Evolutionary conservation across 495 filamentous ascomycete species (phyloP).

Genomic region (Poronia punctata): DNA sequence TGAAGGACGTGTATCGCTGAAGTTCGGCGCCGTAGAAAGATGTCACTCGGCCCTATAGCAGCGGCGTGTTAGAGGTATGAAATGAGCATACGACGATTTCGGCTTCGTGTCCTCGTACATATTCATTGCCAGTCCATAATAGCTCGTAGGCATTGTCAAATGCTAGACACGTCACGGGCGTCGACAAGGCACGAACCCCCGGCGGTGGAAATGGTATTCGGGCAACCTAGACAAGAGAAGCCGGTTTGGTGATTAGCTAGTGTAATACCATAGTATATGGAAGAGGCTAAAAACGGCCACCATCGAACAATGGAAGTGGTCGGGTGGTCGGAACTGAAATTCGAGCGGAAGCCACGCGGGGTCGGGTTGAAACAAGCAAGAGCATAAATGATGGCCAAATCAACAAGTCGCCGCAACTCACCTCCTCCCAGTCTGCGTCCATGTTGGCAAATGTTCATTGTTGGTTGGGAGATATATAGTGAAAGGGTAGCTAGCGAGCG

Average conservation of each 20-base stretch:
- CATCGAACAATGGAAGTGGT: too few relatives aligned
- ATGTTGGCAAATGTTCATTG: conserved; percentile 32
- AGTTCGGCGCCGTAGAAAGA: conserved; percentile 82
- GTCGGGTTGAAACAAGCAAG: background rate
- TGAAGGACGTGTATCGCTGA: conserved; percentile 63
- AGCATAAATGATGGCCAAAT: conserved; percentile 4
- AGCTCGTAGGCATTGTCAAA: conserved; percentile 87
- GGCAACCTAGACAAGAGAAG: conserved; percentile 48
- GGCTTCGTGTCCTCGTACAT: conserved; percentile 47
- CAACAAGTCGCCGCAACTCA: conserved; percentile 27
- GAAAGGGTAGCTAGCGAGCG: background rate
- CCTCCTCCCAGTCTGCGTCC: conserved; percentile 61
- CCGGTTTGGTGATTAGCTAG: conserved; percentile 8
- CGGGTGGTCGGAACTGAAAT: background rate
- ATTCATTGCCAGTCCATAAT: conserved; percentile 85
- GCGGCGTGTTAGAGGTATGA: background rate
- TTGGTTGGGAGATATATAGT: conserved; percentile 4
- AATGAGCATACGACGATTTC: too few relatives aligned
- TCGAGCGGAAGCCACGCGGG: background rate
- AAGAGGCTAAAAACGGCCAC: too few relatives aligned
- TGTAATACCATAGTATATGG: too few relatives aligned
- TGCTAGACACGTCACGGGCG: conserved; percentile 64
- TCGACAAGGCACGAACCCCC: conserved; percentile 51
- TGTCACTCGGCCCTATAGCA: conserved; percentile 64
- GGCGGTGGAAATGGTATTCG: conserved; percentile 64